Conservation (phyloP, 768 basidiomycete species). For the Fomitopsis pulvina region DNA sequence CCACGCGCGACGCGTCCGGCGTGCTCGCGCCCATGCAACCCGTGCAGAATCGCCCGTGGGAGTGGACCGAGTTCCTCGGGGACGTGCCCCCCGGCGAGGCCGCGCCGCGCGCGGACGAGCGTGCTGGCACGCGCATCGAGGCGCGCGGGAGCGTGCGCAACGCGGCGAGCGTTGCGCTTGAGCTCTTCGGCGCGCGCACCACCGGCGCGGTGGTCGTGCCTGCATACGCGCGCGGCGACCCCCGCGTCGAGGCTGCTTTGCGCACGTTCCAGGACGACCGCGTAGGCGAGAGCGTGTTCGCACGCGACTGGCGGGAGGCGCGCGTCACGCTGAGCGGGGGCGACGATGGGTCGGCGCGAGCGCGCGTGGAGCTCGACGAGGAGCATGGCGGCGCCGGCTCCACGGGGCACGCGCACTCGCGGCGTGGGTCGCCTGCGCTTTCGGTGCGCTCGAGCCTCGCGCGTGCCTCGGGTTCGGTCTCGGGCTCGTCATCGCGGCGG, state of each 20-base stretch:
- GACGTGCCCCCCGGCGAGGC: conserved; percentile 34
- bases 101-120: conserved; percentile 38
- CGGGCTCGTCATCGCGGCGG: conserved; percentile 23
- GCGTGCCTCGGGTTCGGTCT: conserved; percentile 14
- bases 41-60: conserved; percentile 77
- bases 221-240: conserved; percentile 19
- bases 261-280: conserved; percentile 63
- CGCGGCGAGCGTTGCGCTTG: conserved; percentile 63
- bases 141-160: conserved; percentile 48
- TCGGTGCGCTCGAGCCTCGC: conserved; percentile 35
- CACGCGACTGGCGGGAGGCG: conserved; percentile 74
- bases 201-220: conserved; percentile 53
- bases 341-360: conserved; percentile 10
- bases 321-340: conserved; percentile 39
- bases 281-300: conserved; percentile 56
- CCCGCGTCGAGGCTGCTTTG: conserved; percentile 35
- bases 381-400: conserved; percentile 24
- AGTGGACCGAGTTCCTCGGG: conserved; percentile 78
- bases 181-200: conserved; percentile 57
- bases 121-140: conserved; percentile 26
- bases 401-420: conserved; percentile 21
- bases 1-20: conserved; percentile 49
- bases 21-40: conserved; percentile 40
- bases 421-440: conserved; percentile 40
- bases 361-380: conserved; percentile 22